These are phyloP conservation scores for Trichoderma gamsii DNA, from an alignment of 495 filamentous ascomycete genomes.

Conservation along the genomic window DNA sequence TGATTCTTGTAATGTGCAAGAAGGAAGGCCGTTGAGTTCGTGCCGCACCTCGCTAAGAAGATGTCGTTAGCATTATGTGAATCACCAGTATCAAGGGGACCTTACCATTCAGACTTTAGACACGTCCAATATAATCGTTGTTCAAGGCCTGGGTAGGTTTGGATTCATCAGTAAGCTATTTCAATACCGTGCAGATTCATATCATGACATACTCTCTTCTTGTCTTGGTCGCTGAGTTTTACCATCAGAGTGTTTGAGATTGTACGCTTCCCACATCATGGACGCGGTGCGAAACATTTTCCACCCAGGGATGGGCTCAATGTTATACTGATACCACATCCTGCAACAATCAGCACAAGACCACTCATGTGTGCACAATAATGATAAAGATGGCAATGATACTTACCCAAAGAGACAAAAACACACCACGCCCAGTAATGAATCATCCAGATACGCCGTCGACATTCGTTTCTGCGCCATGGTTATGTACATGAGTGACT, in stretches of 20 bases:
- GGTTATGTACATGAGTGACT: conserved; percentile 5
- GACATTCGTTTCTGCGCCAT: conserved; percentile 16
- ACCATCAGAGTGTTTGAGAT: conserved; percentile 2
- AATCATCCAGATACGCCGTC: conserved; percentile 12
- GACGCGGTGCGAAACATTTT: conserved; percentile 15
- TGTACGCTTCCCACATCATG: conserved; percentile 13
- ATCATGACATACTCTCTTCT: background rate
- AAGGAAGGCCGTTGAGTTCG: conserved; percentile 6
- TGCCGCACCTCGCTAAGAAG: conserved; percentile 4
- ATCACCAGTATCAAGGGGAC: too few species aligned
- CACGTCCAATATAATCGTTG: conserved; percentile 12
- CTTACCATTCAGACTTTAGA: conserved; percentile 11
- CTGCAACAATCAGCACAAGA: background rate
- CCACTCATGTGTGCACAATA: background rate
- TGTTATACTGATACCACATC: conserved; percentile 10
- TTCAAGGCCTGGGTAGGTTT: background rate
- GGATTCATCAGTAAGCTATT: background rate
- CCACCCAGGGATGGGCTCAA: conserved; percentile 11
- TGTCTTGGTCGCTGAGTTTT: background rate
- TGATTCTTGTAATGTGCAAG: conserved; percentile 14
- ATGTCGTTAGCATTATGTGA: background rate
- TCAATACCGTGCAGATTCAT: background rate
- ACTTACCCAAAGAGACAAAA: conserved; percentile 12
- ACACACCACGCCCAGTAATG: conserved; percentile 2
- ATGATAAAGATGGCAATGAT: background rate